phyloP scores from a whole-genome alignment of 2,329 filamentous ascomycete genomes.

The Colletotrichum godetiae region DNA sequence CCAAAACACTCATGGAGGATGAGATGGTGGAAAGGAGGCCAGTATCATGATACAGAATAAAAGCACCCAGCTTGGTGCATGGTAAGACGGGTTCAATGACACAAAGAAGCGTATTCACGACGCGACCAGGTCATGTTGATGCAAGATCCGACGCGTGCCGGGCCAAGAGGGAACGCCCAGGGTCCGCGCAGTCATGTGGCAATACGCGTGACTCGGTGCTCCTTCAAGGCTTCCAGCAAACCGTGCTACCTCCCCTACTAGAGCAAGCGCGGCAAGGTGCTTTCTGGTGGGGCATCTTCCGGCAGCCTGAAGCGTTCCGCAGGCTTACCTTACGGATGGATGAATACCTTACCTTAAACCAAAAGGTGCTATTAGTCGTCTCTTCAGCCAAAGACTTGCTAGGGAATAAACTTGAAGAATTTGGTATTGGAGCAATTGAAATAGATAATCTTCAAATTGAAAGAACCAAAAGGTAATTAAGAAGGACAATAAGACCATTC shows the following conservation, averaged over 20 bases:
- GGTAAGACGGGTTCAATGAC: constrained; percentile 2
- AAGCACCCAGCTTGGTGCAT: not conserved
- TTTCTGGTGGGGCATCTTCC: too few species aligned
- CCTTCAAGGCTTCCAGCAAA: not conserved
- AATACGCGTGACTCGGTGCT: constrained; percentile 29
- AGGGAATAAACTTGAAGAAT: too few species aligned
- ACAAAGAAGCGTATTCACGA: not conserved
- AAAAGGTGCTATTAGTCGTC: too few species aligned
- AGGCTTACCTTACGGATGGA: too few species aligned
- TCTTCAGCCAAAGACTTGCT: too few species aligned
- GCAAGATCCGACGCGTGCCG: not conserved
- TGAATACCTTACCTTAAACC: too few species aligned
- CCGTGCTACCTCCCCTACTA: not conserved
- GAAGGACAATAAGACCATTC: not conserved
- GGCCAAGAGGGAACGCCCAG: constrained; percentile 1
- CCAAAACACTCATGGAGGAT: constrained; percentile 22
- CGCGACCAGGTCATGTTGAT: constrained; percentile 30
- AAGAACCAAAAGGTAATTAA: too few species aligned
- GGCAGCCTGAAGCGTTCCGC: too few species aligned
- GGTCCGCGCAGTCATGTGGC: constrained; percentile 41
- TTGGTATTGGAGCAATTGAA: too few species aligned
- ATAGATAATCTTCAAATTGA: too few species aligned
- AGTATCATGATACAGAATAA: constrained; percentile 1
- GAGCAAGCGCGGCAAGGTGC: too few species aligned
- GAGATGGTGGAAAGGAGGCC: not conserved